Base-by-base conservation (phyloP, 2,329 filamentous ascomycete genomes). In the Dactylonectria macrodidyma region DNA sequence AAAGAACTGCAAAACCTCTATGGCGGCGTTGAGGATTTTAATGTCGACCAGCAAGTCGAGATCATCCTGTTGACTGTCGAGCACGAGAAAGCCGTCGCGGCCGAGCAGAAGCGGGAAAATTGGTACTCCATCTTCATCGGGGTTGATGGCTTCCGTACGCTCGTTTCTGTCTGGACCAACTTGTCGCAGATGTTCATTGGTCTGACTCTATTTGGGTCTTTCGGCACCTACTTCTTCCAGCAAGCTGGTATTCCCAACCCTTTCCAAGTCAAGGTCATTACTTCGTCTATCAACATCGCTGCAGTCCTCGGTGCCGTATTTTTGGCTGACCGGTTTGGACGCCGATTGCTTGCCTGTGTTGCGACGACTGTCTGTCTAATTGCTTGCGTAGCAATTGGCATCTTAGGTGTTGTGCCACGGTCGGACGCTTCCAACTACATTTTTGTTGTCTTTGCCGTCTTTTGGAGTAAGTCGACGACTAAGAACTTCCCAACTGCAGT, bases 171-270 rank as follows among this genome's bases (percentile, higher is more conserved):
- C 19, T 80, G 77, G 76, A 75, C 77, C 1, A 64, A 73, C 36
- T 36, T 75, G 16, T 59, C 71, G 3, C 70, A 77, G 60, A 69
- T 72, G 14, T 72, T 73, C 44, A 36, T 10, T 16, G 57, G 57
- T 11, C 57, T 59, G 2, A 34, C 30, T 2, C 4, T 59, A 5
- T 59, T 59, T 8, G 24, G 90, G 55, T 88, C 87, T 66, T 92
- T 90, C 71, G 89, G 87, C 1, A 91, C 75, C 44, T 80, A 78
- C 64, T 80, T 80, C 59, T 79, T 80, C 46, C 75, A 76, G 59
- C 78, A 78, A 55, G 77, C 77, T 10, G 78, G 78, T 5, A 33
- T 75, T 0, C 22, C 51, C 16, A 69, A 73, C 19, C 70, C 72
- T 1, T 73, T 75, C 41, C 16, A 41, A 1, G 66, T 73, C 50